phyloP scores from a whole-genome alignment of 306 rosid species.

The Cucurbita moschata region DNA sequence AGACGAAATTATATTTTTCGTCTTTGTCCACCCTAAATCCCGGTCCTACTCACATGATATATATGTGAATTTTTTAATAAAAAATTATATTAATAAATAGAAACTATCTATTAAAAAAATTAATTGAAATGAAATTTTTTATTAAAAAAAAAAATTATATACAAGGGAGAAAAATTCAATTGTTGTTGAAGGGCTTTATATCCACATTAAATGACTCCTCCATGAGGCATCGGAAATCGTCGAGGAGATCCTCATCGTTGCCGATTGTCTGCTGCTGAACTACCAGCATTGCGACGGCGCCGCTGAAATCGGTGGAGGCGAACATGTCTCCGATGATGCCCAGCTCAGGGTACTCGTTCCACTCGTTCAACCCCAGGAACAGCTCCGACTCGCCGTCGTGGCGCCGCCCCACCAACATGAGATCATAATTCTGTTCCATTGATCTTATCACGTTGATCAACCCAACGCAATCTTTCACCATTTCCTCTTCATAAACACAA shows the following conservation, averaged over 20 bases:
- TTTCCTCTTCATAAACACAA: conserved; percentile 23
- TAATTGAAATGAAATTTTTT: no score
- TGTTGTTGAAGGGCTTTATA: neutral
- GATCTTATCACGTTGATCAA: conserved; percentile 22
- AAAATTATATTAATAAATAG: no score
- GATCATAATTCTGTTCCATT: conserved; percentile 22
- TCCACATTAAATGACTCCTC: conserved; percentile 1
- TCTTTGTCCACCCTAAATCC: no score
- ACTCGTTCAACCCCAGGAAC: conserved; percentile 30
- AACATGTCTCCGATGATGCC: conserved; percentile 45
- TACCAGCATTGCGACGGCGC: conserved; percentile 30
- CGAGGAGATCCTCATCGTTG: neutral
- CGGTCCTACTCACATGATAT: no score
- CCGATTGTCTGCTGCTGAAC: conserved; percentile 38
- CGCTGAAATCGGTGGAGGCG: conserved; percentile 20
- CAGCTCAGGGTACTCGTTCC: conserved; percentile 55
- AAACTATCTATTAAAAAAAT: no score
- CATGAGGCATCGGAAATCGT: neutral
- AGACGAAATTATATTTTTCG: no score
- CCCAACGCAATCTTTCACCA: conserved; percentile 23
- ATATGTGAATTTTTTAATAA: no score
- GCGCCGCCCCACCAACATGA: conserved; percentile 40
- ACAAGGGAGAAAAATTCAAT: no score
- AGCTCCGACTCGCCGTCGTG: conserved; percentile 20
- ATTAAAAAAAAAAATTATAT: no score